Conservation (phyloP, 306 rosid species). For the Prunus mume region DNA sequence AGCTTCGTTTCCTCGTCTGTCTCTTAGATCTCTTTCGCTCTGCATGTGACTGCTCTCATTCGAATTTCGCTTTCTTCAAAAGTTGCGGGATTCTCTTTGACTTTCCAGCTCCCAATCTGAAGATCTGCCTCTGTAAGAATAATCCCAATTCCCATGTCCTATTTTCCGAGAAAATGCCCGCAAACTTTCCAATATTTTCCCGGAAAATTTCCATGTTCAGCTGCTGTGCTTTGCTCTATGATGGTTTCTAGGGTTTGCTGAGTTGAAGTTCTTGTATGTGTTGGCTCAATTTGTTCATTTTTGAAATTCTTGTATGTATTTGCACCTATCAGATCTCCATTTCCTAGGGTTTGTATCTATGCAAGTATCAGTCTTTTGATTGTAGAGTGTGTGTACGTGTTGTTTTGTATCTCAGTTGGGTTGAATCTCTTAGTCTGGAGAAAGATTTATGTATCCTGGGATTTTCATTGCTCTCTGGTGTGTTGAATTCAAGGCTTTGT, state of each 20-base stretch:
- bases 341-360: constrained; percentile 13
- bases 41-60: constrained; percentile 13
- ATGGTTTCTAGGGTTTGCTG: not conserved
- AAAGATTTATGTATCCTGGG: constrained; percentile 1
- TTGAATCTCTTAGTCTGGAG: constrained; percentile 1
- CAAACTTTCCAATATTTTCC: not conserved
- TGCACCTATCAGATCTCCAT: constrained; percentile 23
- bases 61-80: constrained; percentile 8
- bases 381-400: not conserved
- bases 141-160: not conserved
- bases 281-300: not conserved
- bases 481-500: not conserved
- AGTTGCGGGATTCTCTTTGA: constrained; percentile 4
- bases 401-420: not conserved
- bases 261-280: not conserved
- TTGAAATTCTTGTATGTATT: not conserved
- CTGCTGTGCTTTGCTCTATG: not conserved
- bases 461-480: constrained; percentile 7
- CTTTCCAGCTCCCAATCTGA: constrained; percentile 18
- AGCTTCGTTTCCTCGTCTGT: constrained; percentile 26
- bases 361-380: not conserved
- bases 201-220: constrained; percentile 7
- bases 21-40: constrained; percentile 21
- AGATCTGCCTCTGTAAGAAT: constrained; percentile 10
- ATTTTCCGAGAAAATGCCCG: not conserved